Percentiles rank a stretch among this genome's conserved stretches.
Conservation (phyloP, 805 yeast genomes). For the Brettanomyces custersianus region DNA sequence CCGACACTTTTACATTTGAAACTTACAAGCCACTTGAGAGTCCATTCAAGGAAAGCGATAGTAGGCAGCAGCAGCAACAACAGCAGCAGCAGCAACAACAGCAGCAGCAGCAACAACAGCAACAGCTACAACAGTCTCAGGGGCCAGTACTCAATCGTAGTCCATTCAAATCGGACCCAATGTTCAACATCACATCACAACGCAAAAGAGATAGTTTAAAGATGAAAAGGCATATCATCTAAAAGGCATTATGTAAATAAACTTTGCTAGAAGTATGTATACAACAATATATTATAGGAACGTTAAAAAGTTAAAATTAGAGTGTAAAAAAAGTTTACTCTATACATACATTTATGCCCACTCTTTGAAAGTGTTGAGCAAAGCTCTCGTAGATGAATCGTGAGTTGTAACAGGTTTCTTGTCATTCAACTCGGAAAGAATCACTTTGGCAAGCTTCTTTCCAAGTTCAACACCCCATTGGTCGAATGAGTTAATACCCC, state of each 20-base stretch:
- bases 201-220: constrained; percentile 45
- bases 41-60: constrained; percentile 19
- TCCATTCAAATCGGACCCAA: constrained; percentile 17
- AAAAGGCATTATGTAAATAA: too few species aligned
- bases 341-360: constrained; percentile 41
- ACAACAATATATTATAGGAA: too few species aligned
- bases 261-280: too few species aligned
- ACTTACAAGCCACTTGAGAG: constrained; percentile 15
- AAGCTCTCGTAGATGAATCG: constrained; percentile 85
- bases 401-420: constrained; percentile 50
- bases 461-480: constrained; percentile 99
- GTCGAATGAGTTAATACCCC: constrained; percentile 99
- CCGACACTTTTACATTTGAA: constrained; percentile 17
- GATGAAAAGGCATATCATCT: constrained; percentile 32
- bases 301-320: not conserved
- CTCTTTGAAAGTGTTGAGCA: constrained; percentile 90
- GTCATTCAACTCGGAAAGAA: constrained; percentile 79
- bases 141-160: constrained; percentile 3
- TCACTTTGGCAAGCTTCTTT: constrained; percentile 92
- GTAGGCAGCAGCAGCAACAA: not conserved
- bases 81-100: not conserved
- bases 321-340: not conserved
- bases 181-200: constrained; percentile 37
- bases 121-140: not conserved
- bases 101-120: not conserved